Base-by-base conservation (phyloP, 2,329 filamentous ascomycete species). In the Aspergillus puulaauensis region DNA sequence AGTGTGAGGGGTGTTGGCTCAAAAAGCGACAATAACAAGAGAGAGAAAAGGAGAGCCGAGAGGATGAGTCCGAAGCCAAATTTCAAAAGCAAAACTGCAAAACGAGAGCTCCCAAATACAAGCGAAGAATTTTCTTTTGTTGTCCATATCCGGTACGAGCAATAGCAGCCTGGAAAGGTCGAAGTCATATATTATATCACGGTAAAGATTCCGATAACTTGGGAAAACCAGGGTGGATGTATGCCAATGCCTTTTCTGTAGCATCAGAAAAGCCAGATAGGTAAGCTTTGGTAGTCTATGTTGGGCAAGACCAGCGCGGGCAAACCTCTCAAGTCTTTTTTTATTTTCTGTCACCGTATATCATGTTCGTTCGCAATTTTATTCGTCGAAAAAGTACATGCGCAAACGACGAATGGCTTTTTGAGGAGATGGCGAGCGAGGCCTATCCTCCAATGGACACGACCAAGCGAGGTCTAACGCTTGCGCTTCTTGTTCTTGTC, bases 401-500 rank as follows among this genome's bases (percentile, higher is more conserved):
- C 14, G 15, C 43, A 43, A 43, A 24, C 33, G 23, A 37, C 35
- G n/a, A 48, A 27, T 9, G 23, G 21, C 19, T 40, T 21, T 35
- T 14, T 4, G 21, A 17, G 37, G 31, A n/a, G 33, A 51, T 19
- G 27, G 17, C 27, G 43, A 48, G 39, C 21, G 27, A 53, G 33
- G 23, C 5, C 15, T 21, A 24, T 33, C n/a, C 21, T 52, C 27
- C 48, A 44, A 48, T 6, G 21, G 41, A 31, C 24, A 21, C 7
- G 44, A 27, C 23, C n/a, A 41, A 33, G 44, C 33, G 39, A 35
- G n/a, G 41, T 11, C 64, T 72, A 87, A 69, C 86, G 80, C 80
- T 90, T 90, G 69, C 86, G 82, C 78, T 89, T 89, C 81, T 88
- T 89, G 71, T 79, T 85, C 77, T 87, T 88, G 64, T 87, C 84